These are phyloP conservation scores for Chaetothyriales sp. DNA, from an alignment of 2,329 filamentous ascomycete genomes.

Conservation along the genomic window DNA sequence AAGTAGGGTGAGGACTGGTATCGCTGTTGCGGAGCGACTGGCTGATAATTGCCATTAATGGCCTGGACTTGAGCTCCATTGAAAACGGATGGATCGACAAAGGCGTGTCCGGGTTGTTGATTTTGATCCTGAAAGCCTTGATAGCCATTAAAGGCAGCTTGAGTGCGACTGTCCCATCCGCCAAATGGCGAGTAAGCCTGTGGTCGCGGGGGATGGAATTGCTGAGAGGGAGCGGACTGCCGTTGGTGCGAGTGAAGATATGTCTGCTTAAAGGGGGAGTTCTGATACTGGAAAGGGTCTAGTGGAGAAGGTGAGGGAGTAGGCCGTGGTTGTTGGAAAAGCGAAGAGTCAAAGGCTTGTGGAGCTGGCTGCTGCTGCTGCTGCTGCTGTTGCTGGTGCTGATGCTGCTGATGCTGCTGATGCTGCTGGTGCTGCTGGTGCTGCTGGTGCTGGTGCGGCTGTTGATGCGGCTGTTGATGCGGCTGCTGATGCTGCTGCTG, in stretches of 20 bases:
- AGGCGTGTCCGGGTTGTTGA: constrained; percentile 7
- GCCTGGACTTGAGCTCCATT: constrained; percentile 5
- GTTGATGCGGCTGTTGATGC: background rate
- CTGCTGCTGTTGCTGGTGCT: background rate
- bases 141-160: background rate
- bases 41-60: background rate
- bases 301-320: constrained; percentile 7
- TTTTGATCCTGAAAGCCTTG: constrained; percentile 8
- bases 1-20: constrained; percentile 18
- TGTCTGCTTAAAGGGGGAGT: background rate
- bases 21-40: constrained; percentile 16
- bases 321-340: constrained; percentile 3
- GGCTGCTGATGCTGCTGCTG: background rate
- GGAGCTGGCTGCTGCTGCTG: background rate
- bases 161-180: background rate
- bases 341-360: background rate
- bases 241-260: constrained; percentile 1
- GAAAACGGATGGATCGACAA: constrained; percentile 21
- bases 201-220: background rate
- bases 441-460: background rate
- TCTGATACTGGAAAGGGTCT: background rate
- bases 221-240: constrained; percentile 10
- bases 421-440: background rate
- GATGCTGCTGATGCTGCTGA: no score
- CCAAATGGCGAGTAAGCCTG: background rate